These are phyloP conservation scores for Alternaria longipes DNA, from an alignment of 2,329 filamentous ascomycete genomes.

Conservation along the genomic window DNA sequence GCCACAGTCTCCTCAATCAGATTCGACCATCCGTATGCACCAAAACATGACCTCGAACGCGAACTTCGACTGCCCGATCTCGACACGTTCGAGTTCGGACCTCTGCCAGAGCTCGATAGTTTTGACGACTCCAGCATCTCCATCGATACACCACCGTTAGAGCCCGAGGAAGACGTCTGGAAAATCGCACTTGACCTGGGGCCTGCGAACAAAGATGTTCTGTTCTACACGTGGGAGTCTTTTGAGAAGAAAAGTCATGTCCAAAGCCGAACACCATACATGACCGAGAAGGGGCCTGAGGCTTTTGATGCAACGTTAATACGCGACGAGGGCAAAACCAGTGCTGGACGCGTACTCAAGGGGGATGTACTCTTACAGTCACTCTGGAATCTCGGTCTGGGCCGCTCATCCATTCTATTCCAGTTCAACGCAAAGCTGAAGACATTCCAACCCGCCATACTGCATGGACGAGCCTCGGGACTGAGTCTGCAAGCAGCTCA, in stretches of 20 bases:
- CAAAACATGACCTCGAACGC: constrained; percentile 44
- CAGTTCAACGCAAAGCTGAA: constrained; percentile 63
- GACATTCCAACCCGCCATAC: constrained; percentile 61
- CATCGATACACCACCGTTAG: constrained; percentile 33
- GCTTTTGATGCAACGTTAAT: constrained; percentile 70
- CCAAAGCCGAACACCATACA: constrained; percentile 60
- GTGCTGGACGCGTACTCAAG: constrained; percentile 52
- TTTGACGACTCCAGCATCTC: constrained; percentile 45
- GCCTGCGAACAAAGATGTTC: constrained; percentile 39
- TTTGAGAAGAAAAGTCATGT: constrained; percentile 63
- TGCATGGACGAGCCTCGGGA: constrained; percentile 60
- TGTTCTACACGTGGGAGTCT: constrained; percentile 73
- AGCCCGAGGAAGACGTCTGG: constrained; percentile 54
- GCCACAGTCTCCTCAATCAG: constrained; percentile 46
- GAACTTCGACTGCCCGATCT: constrained; percentile 51
- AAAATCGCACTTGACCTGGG: constrained; percentile 46
- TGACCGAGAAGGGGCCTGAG: constrained; percentile 73
- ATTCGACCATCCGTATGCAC: constrained; percentile 53
- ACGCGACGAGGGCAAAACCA: constrained; percentile 54
- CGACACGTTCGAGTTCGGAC: constrained; percentile 53
- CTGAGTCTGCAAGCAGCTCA: constrained; percentile 59
- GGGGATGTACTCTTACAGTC: constrained; percentile 56
- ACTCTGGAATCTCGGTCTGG: constrained; percentile 72
- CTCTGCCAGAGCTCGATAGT: constrained; percentile 46
- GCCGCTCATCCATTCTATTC: constrained; percentile 77